Evolutionary conservation across 1,284 basidiomycete genomes (phyloP), one percentile per base, ranked within the genome.

Genomic region (Puccinia triticina): DNA sequence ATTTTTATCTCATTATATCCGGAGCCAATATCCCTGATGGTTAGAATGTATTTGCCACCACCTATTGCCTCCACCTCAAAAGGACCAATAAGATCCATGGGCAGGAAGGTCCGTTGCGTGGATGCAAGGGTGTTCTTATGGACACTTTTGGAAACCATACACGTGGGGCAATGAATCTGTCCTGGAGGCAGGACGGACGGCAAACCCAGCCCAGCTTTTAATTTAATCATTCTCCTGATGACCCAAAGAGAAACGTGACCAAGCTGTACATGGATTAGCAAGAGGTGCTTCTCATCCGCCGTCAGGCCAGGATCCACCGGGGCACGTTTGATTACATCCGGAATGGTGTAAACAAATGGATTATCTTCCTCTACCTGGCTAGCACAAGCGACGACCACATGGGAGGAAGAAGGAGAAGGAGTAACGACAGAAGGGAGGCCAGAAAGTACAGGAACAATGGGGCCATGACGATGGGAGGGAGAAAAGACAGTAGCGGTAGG

Each of bases 21-120:
- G 4, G 71, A 48, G 5, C 40, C 40, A 32, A 53, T 16, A 16
- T 73, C 71, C 2, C 46, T 1, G 10, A 73, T 73, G 1, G 71
- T 73, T 4, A 73, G 69, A 21, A 48, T 29, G 40, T 72, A 72
- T 23, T n/a, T n/a, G n/a, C n/a, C n/a, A n/a, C n/a, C n/a, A n/a
- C n/a, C n/a, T n/a, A n/a, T 7, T 46, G 8, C 69, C 69, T 2
- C 66, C 66, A 11, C 43, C 23, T 73, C 71, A 73, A 73, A 73
- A 14, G 71, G 71, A 1, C 46, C 71, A 1, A 73, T 53, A 1
- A 73, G 32, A 29, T 73, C 71, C 12, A 48, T 11, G n/a, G 16
- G 37, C 3, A 12, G 37, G 23, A 40, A 43, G 8, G 5, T 18
- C 16, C 59, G 59, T 14, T 34, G 29, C 12, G 5, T 16, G 16